Percentiles rank a stretch among this genome's conserved stretches.
phyloP scores from a whole-genome alignment of 2,329 filamentous ascomycete genomes.

The Fusarium annulatum region DNA sequence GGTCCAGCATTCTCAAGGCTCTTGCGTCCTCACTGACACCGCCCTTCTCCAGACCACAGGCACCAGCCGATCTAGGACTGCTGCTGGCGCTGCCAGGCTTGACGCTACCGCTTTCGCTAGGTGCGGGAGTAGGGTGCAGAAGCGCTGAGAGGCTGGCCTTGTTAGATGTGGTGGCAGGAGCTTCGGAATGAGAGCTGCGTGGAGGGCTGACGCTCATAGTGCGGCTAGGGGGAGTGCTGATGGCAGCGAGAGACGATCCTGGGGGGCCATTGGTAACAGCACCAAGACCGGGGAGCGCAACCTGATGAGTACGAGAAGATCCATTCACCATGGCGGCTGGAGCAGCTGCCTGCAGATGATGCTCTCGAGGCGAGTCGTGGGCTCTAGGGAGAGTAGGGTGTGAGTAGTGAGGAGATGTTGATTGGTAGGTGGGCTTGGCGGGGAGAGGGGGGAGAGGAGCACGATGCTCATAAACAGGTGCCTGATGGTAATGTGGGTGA shows the following conservation, averaged over 20 bases:
- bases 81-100: constrained; percentile 59
- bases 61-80: constrained; percentile 47
- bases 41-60: constrained; percentile 46
- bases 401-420: constrained; percentile 45
- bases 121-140: constrained; percentile 61
- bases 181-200: constrained; percentile 52
- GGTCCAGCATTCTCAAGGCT: constrained; percentile 73
- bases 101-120: constrained; percentile 59
- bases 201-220: constrained; percentile 62
- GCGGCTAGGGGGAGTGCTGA: constrained; percentile 58
- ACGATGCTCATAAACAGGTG: constrained; percentile 50
- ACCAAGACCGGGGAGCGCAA: constrained; percentile 57
- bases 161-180: constrained; percentile 41
- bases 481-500: constrained; percentile 45
- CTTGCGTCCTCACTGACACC: constrained; percentile 72
- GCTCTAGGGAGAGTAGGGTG: constrained; percentile 51
- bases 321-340: constrained; percentile 54
- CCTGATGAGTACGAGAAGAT: constrained; percentile 54
- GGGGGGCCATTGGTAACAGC: constrained; percentile 47
- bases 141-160: constrained; percentile 62
- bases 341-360: constrained; percentile 58
- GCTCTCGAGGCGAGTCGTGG: constrained; percentile 57
- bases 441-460: constrained; percentile 53
- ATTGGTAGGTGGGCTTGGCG: constrained; percentile 49
- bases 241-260: constrained; percentile 44